These are phyloP conservation scores for Alternaria novae-zelandiae DNA, from an alignment of 2,329 filamentous ascomycete species.

Conservation along the genomic window DNA sequence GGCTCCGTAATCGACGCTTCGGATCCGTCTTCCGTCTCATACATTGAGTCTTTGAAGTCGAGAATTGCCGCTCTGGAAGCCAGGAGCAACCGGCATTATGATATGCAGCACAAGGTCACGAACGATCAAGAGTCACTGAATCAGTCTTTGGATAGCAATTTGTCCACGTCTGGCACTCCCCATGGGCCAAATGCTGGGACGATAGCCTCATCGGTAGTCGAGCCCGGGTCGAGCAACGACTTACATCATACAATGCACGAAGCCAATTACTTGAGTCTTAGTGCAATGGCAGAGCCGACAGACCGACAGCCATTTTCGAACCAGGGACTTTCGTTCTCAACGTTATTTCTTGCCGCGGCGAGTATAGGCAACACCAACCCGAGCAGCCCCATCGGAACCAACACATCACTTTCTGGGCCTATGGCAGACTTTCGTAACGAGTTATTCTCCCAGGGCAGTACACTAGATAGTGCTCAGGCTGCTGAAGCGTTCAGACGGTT, in stretches of 20 bases:
- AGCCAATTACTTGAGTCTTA: constrained; percentile 17
- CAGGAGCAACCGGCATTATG: neutral
- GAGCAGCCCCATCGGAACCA: neutral
- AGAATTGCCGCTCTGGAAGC: neutral
- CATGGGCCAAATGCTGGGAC: neutral
- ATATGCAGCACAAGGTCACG: neutral
- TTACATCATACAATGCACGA: constrained; percentile 17
- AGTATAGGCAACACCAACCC: neutral
- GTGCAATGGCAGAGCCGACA: constrained; percentile 20
- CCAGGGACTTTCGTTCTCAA: neutral
- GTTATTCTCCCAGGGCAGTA: neutral
- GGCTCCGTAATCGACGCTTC: constrained; percentile 6
- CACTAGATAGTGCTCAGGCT: neutral
- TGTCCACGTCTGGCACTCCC: neutral
- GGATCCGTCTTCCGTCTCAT: neutral
- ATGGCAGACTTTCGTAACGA: neutral
- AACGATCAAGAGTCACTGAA: neutral
- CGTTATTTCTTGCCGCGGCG: neutral
- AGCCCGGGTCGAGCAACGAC: neutral
- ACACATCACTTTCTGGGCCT: neutral
- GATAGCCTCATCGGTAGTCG: neutral
- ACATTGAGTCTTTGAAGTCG: neutral
- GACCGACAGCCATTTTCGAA: constrained; percentile 5
- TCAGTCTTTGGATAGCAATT: neutral
- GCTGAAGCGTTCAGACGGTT: neutral